phyloP scores from a whole-genome alignment of 2,329 filamentous ascomycete genomes.

The Elsinoe fawcettii region DNA sequence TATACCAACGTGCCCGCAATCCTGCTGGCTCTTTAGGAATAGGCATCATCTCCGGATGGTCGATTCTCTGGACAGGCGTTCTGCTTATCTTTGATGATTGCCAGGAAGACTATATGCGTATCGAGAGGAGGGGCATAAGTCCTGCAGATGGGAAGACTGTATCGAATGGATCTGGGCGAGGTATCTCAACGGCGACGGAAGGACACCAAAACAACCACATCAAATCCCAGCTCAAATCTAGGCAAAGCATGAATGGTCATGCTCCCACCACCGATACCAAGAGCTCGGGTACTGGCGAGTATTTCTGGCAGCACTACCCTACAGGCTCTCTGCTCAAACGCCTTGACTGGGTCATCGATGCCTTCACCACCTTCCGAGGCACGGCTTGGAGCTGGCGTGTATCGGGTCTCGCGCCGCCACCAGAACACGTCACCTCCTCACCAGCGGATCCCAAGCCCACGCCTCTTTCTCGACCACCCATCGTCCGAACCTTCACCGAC shows the following conservation, averaged over 20 bases:
- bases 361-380: conserved; percentile 52
- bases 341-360: conserved; percentile 50
- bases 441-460: neutral
- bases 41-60: conserved; percentile 48
- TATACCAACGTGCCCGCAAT: conserved; percentile 40
- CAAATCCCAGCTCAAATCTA: neutral
- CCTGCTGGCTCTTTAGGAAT: conserved; percentile 48
- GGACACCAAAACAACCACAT: neutral
- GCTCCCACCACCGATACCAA: neutral
- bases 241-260: neutral
- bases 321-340: conserved; percentile 41
- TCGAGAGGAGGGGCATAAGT: conserved; percentile 36
- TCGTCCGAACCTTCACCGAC: conserved; percentile 18
- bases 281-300: conserved; percentile 27
- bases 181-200: neutral
- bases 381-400: conserved; percentile 54
- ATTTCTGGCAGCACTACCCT: conserved; percentile 50
- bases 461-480: neutral
- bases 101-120: conserved; percentile 48
- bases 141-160: neutral
- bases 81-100: conserved; percentile 50
- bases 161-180: neutral
- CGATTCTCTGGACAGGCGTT: conserved; percentile 45
- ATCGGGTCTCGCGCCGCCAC: conserved; percentile 40
- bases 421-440: conserved; percentile 20